These are phyloP conservation scores for Cephaloascus albidus DNA, from an alignment of 805 yeast genomes.

Conservation along the genomic window DNA sequence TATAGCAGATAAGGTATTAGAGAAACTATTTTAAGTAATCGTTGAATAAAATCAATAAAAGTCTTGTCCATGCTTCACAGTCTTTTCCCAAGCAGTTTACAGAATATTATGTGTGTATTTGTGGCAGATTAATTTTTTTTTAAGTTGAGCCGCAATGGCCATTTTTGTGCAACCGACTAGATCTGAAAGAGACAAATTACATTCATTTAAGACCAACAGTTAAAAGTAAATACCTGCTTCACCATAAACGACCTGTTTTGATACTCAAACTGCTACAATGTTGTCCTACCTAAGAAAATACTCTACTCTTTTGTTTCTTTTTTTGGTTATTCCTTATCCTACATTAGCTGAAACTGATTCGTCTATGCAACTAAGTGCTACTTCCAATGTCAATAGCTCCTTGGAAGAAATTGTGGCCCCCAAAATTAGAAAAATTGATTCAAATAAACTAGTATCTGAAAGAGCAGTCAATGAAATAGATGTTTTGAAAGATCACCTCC, in stretches of 20 bases:
- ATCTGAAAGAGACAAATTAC: too few species aligned
- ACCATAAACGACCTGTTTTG: too few species aligned
- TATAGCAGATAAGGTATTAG: slow-evolving; percentile 31
- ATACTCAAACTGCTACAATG: too few species aligned
- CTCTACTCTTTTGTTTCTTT: background rate
- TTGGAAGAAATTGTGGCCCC: too few species aligned
- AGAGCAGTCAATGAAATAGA: background rate
- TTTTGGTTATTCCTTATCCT: background rate
- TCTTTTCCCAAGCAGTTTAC: too few species aligned
- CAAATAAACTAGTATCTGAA: slow-evolving; percentile 1
- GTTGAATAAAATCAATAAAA: too few species aligned
- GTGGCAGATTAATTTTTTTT: too few species aligned
- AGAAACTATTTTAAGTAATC: slow-evolving; percentile 3
- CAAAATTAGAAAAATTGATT: background rate
- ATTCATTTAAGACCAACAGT: too few species aligned
- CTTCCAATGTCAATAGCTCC: too few species aligned
- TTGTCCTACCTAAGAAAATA: too few species aligned
- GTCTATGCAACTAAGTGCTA: background rate
- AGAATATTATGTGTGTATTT: slow-evolving; percentile 1
- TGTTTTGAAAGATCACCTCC: slow-evolving; percentile 4
- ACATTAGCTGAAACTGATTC: background rate
- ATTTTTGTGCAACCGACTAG: background rate
- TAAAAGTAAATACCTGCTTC: too few species aligned
- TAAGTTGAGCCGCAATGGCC: background rate
- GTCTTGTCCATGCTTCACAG: too few species aligned